A percentile compares a stretch with the other conserved stretches of the same genome.
Conservation (phyloP, 2,329 filamentous ascomycete genomes). For the Alternaria triticimaculans region DNA sequence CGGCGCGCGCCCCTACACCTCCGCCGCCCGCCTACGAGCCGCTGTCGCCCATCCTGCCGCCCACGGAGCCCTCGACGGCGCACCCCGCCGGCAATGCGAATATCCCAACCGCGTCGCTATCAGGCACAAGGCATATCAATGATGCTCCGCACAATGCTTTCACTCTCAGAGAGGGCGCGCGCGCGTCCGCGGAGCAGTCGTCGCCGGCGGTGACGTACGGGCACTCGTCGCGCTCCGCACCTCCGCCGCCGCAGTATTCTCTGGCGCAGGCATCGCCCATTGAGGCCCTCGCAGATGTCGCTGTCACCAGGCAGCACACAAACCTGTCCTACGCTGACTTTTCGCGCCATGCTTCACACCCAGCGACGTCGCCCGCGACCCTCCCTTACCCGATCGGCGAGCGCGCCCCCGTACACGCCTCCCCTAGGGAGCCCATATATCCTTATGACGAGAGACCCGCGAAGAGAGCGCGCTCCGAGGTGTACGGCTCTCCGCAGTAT, state of each 20-base stretch:
- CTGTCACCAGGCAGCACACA: slow-evolving; percentile 44
- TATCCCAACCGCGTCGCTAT: slow-evolving; percentile 14
- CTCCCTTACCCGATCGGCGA: slow-evolving; percentile 25
- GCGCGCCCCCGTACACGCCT: slow-evolving; percentile 32
- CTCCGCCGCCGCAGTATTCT: slow-evolving; percentile 31
- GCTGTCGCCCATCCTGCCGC: slow-evolving; percentile 42
- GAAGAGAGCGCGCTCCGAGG: slow-evolving; percentile 67
- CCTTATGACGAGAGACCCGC: slow-evolving; percentile 57
- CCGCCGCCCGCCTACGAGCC: slow-evolving; percentile 45
- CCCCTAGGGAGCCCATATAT: slow-evolving; percentile 16
- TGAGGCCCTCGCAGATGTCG: slow-evolving; percentile 54
- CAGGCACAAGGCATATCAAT: slow-evolving; percentile 18
- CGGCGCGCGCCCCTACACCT: slow-evolving; percentile 39
- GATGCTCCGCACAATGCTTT: slow-evolving; percentile 1
- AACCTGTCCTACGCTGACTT: slow-evolving; percentile 40
- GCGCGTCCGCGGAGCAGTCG: slow-evolving; percentile 17
- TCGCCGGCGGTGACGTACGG: slow-evolving; percentile 20
- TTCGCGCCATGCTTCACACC: slow-evolving; percentile 30
- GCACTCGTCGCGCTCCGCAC: slow-evolving; percentile 28
- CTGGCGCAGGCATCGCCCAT: slow-evolving; percentile 48
- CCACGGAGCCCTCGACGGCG: slow-evolving; percentile 24
- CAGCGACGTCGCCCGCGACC: slow-evolving; percentile 28
- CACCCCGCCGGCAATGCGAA: slow-evolving; percentile 30
- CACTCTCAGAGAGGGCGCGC: slow-evolving; percentile 4
- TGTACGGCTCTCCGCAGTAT: slow-evolving; percentile 54